phyloP scores from a whole-genome alignment of 345 rosid genomes.

The Excoecaria agallocha region DNA sequence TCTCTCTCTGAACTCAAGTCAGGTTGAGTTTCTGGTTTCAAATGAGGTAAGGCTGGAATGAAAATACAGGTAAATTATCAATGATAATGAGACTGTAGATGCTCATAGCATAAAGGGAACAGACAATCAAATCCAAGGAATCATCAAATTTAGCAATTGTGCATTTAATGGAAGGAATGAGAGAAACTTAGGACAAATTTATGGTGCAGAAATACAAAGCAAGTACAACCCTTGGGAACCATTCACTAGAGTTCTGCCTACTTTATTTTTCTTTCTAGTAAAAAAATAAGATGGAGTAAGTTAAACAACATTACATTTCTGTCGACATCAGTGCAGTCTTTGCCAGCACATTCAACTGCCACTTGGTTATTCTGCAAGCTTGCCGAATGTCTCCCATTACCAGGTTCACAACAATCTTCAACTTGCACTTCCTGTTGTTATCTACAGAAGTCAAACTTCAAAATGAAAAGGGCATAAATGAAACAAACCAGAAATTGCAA shows the following conservation, averaged over 20 bases:
- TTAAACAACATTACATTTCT: constrained; percentile 52
- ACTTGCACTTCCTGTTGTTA: constrained; percentile 57
- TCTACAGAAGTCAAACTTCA: constrained; percentile 49
- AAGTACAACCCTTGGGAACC: background rate
- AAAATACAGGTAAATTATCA: too few relatives aligned
- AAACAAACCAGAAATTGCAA: constrained; percentile 17
- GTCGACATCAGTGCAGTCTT: constrained; percentile 38
- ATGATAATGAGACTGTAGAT: background rate
- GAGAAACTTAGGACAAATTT: background rate
- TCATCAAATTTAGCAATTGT: background rate
- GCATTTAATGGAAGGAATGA: background rate
- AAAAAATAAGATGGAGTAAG: background rate
- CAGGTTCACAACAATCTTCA: constrained; percentile 33
- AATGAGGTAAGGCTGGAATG: background rate
- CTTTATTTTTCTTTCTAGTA: background rate
- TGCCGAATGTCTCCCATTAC: constrained; percentile 23
- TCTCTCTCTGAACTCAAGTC: background rate
- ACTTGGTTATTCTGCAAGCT: constrained; percentile 27
- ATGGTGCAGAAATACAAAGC: background rate
- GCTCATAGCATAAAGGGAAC: background rate
- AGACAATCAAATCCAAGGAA: background rate
- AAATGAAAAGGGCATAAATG: constrained; percentile 31
- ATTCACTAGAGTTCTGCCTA: background rate
- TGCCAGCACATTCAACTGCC: constrained; percentile 29
- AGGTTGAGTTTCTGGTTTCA: background rate